Percentiles rank a stretch among this genome's conserved stretches.
Conservation (phyloP, 2,329 filamentous ascomycete species). For the Talaromyces atroroseus region DNA sequence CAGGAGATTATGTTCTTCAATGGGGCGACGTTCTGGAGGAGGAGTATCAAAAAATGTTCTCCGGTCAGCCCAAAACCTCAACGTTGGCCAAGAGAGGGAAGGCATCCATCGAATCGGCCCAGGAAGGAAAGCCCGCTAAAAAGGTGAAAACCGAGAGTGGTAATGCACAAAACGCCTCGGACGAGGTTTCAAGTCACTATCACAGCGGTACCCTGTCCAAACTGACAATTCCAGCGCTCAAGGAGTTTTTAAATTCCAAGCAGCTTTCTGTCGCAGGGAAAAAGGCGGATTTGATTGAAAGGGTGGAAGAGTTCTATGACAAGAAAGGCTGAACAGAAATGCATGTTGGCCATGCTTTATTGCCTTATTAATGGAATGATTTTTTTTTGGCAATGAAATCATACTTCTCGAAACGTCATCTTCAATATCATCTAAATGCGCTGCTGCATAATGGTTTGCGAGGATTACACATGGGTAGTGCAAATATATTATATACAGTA, state of each 20-base stretch:
- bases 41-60: slow-evolving; percentile 45
- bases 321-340: slow-evolving; percentile 27
- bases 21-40: slow-evolving; percentile 67
- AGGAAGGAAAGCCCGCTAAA: slow-evolving; percentile 36
- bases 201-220: slow-evolving; percentile 41
- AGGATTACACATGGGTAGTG: not conserved
- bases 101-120: slow-evolving; percentile 19
- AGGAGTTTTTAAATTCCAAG: slow-evolving; percentile 42
- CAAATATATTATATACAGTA: not conserved
- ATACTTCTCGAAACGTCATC: not conserved
- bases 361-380: not conserved
- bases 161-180: slow-evolving; percentile 22
- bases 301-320: slow-evolving; percentile 46
- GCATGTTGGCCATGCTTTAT: no score
- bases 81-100: slow-evolving; percentile 45
- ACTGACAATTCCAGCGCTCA: slow-evolving; percentile 44
- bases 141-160: slow-evolving; percentile 39
- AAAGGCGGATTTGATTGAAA: slow-evolving; percentile 48
- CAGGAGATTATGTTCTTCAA: slow-evolving; percentile 69
- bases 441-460: no score
- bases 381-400: not conserved
- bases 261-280: slow-evolving; percentile 41
- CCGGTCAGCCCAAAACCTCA: slow-evolving; percentile 37
- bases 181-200: slow-evolving; percentile 37
- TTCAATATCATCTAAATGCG: not conserved